Conservation (phyloP, 352 stramenopile species). For the Thraustochytrium striatum region DNA sequence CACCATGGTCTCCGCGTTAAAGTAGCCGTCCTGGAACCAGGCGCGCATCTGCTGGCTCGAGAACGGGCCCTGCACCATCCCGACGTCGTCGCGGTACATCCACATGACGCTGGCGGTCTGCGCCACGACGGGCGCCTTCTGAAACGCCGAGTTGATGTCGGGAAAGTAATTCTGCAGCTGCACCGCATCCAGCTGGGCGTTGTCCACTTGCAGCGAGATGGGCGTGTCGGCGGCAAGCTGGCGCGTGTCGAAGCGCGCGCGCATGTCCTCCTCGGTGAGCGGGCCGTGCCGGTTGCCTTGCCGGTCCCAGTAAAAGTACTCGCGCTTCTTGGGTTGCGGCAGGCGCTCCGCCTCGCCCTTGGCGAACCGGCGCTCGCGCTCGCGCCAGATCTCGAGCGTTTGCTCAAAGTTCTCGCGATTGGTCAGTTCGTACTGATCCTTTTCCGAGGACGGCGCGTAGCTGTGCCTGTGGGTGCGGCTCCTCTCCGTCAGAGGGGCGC, state of each 20-base stretch:
- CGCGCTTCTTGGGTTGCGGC: slow-evolving; percentile 19
- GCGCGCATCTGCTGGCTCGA: slow-evolving; percentile 39
- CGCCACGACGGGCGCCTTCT: neutral
- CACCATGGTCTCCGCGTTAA: slow-evolving; percentile 34
- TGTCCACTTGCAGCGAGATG: slow-evolving; percentile 4
- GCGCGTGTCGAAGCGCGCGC: slow-evolving; percentile 25
- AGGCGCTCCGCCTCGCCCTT: slow-evolving; percentile 42
- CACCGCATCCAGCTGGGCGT: neutral
- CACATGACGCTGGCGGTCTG: slow-evolving; percentile 31
- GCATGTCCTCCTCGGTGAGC: slow-evolving; percentile 38
- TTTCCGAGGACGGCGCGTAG: slow-evolving; percentile 11
- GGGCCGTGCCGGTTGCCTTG: slow-evolving; percentile 4
- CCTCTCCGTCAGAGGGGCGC: neutral
- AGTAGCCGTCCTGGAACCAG: slow-evolving; percentile 48
- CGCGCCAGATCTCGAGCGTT: slow-evolving; percentile 40
- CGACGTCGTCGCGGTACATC: slow-evolving; percentile 32
- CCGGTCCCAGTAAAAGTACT: slow-evolving; percentile 42
- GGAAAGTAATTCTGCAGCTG: slow-evolving; percentile 26
- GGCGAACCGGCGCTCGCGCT: slow-evolving; percentile 35
- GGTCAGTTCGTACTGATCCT: slow-evolving; percentile 33
- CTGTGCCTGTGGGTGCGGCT: neutral
- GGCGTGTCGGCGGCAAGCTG: slow-evolving; percentile 32
- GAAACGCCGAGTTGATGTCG: slow-evolving; percentile 13
- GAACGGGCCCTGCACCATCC: slow-evolving; percentile 30
- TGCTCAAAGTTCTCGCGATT: slow-evolving; percentile 27